These are phyloP conservation scores for Mikania micrantha DNA, from an alignment of 129 eudicot species.

Conservation along the genomic window DNA sequence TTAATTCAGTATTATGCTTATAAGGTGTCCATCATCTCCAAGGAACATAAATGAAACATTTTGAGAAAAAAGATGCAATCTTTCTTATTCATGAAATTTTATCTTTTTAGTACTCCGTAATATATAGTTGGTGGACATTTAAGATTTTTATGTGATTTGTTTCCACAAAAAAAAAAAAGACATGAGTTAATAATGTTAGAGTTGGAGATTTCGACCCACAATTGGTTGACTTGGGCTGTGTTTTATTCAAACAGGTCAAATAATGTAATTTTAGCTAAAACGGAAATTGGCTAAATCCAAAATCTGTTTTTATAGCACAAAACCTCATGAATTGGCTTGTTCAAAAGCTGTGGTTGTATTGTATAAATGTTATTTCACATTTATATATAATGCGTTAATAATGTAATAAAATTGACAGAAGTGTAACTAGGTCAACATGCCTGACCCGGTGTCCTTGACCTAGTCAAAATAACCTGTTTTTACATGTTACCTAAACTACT, in stretches of 20 bases:
- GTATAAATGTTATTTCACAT: not conserved
- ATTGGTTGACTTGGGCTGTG: not conserved
- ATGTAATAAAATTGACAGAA: not conserved
- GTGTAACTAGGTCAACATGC: not conserved
- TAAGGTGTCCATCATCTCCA: not conserved
- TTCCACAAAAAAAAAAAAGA: not conserved
- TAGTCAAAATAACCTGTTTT: not conserved
- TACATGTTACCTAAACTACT: not conserved
- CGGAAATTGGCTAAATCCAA: not conserved
- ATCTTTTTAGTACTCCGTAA: not conserved
- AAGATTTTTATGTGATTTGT: conserved; percentile 1
- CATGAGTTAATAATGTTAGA: not conserved
- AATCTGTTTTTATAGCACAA: not conserved
- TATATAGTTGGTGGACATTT: not conserved
- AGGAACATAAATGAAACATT: not conserved
- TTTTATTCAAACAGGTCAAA: not conserved
- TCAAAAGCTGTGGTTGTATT: not conserved
- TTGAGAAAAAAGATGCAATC: conserved; percentile 1
- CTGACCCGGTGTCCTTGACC: not conserved
- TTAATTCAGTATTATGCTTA: not conserved
- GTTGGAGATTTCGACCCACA: not conserved
- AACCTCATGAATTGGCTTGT: not conserved
- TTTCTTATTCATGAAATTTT: not conserved
- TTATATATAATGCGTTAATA: not conserved
- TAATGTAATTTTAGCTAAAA: not conserved